A percentile compares a stretch with the other conserved stretches of the same genome.
Evolutionary conservation across 192 early-diverging fungal species (phyloP).

Genomic region (Podila epicladia): DNA sequence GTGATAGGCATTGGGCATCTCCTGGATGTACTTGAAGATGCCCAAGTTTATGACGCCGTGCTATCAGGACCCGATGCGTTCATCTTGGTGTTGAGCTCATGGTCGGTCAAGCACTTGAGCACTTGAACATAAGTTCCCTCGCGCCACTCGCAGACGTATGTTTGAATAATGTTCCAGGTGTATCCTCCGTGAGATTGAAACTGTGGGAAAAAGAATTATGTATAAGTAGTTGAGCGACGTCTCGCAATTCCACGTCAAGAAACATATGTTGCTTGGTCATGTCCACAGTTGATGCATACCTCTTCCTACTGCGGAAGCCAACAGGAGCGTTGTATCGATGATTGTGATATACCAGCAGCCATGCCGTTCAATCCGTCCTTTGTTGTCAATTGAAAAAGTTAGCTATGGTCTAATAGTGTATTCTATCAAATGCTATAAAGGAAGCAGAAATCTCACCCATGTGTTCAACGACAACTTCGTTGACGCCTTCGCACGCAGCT

Average conservation of each 20-base stretch:
- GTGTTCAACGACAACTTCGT: too few relatives aligned
- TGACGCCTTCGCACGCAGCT: too few relatives aligned
- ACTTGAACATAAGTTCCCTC: conserved; percentile 75
- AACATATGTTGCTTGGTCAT: too few relatives aligned
- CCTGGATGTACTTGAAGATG: conserved; percentile 78
- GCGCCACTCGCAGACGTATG: conserved; percentile 73
- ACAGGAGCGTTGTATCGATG: too few relatives aligned
- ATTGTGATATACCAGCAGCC: too few relatives aligned
- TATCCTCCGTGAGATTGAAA: conserved; percentile 73
- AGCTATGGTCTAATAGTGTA: too few relatives aligned
- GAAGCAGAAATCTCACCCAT: too few relatives aligned
- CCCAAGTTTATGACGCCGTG: conserved; percentile 74
- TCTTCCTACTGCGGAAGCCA: too few relatives aligned
- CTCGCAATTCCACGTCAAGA: neutral
- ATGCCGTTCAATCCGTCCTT: too few relatives aligned
- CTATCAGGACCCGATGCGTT: conserved; percentile 79
- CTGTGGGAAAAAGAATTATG: conserved; percentile 14
- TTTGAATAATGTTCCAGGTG: conserved; percentile 63
- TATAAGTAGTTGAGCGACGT: neutral
- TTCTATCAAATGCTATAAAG: too few relatives aligned
- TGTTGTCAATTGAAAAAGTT: too few relatives aligned
- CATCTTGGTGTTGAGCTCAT: conserved; percentile 70
- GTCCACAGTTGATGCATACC: too few relatives aligned
- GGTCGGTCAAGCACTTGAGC: conserved; percentile 63
- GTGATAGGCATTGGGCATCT: conserved; percentile 53